Percentiles rank a stretch among this genome's conserved stretches.
Conservation (phyloP, 2,329 filamentous ascomycete genomes). For the Arthroderma sp. region DNA sequence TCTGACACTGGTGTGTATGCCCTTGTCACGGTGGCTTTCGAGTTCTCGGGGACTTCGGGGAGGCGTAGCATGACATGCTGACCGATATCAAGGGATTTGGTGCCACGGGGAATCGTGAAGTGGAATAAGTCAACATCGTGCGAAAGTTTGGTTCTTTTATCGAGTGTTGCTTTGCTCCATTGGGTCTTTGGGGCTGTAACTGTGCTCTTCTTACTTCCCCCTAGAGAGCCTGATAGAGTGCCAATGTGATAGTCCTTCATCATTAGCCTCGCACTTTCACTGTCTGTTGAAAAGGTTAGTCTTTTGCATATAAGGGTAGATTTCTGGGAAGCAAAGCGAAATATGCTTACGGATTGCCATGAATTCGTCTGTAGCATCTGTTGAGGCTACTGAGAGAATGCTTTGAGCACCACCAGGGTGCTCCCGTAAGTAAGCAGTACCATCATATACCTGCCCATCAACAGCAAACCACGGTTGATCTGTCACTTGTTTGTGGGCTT, state of each 20-base stretch:
- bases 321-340: neutral
- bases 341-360: slow-evolving; percentile 68
- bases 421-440: slow-evolving; percentile 62
- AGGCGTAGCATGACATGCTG: slow-evolving; percentile 80
- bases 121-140: slow-evolving; percentile 70
- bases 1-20: slow-evolving; percentile 77
- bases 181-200: slow-evolving; percentile 55
- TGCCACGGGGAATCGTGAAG: slow-evolving; percentile 59
- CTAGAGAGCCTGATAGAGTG: slow-evolving; percentile 49
- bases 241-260: slow-evolving; percentile 79
- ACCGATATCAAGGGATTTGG: slow-evolving; percentile 62
- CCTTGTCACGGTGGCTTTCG: slow-evolving; percentile 58
- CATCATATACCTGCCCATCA: slow-evolving; percentile 79
- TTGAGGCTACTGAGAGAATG: slow-evolving; percentile 67
- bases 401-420: slow-evolving; percentile 81
- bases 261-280: slow-evolving; percentile 83
- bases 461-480: slow-evolving; percentile 74
- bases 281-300: slow-evolving; percentile 46
- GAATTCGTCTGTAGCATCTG: slow-evolving; percentile 79
- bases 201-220: slow-evolving; percentile 30
- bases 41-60: slow-evolving; percentile 39
- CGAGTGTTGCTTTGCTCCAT: slow-evolving; percentile 63
- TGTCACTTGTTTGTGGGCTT: slow-evolving; percentile 47
- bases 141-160: slow-evolving; percentile 56
- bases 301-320: neutral